Percentiles rank a stretch among this genome's conserved stretches.
phyloP scores from a whole-genome alignment of 2,329 filamentous ascomycete species.

The Botryotinia narcissicola region DNA sequence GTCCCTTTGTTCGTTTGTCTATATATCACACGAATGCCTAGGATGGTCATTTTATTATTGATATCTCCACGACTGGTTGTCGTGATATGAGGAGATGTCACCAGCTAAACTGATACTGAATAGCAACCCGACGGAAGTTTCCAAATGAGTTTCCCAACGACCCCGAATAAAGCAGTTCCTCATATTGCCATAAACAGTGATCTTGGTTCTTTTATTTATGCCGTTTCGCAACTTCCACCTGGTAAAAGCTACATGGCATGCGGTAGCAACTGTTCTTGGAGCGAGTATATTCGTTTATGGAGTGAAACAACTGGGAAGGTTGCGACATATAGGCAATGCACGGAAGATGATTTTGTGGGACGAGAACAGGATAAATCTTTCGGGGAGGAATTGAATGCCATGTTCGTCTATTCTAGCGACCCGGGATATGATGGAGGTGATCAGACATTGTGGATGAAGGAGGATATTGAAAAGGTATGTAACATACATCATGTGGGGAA shows the following conservation, averaged over 20 bases:
- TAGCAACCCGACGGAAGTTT: slow-evolving; percentile 45
- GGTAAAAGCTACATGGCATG: slow-evolving; percentile 30
- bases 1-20: slow-evolving; percentile 20
- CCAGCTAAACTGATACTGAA: background rate
- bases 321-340: slow-evolving; percentile 25
- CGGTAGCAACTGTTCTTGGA: slow-evolving; percentile 24
- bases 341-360: slow-evolving; percentile 36
- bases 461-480: slow-evolving; percentile 24
- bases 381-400: slow-evolving; percentile 38
- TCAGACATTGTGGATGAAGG: slow-evolving; percentile 30
- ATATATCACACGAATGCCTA: background rate
- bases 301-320: slow-evolving; percentile 22
- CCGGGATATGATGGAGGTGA: slow-evolving; percentile 42
- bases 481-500: background rate
- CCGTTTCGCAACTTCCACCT: slow-evolving; percentile 31
- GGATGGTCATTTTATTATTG: background rate
- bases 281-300: slow-evolving; percentile 28
- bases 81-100: background rate
- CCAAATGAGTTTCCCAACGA: slow-evolving; percentile 49
- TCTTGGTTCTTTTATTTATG: slow-evolving; percentile 38
- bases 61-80: background rate
- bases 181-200: slow-evolving; percentile 47
- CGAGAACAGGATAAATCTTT: slow-evolving; percentile 29
- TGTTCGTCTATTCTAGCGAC: slow-evolving; percentile 32
- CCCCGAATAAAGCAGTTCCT: slow-evolving; percentile 40